A percentile compares a stretch with the other conserved stretches of the same genome.
Evolutionary conservation across 805 yeast genomes (phyloP).

Genomic region (Naumovozyma castellii): DNA sequence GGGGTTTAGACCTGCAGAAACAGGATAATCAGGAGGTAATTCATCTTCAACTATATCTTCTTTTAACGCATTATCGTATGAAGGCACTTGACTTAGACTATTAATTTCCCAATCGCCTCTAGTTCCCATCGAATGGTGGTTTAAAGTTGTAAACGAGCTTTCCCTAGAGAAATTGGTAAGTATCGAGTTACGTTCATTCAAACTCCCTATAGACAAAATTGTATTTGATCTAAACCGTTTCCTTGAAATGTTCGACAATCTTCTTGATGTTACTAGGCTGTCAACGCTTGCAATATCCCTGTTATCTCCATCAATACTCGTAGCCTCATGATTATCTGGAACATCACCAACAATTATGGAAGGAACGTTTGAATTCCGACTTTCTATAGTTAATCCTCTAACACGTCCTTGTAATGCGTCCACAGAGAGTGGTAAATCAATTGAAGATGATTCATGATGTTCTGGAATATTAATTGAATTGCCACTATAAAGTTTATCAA

Average conservation of each 20-base stretch:
- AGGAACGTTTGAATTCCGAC: background rate
- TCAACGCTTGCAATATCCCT: background rate
- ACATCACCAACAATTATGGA: background rate
- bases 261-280: background rate
- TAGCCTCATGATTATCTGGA: background rate
- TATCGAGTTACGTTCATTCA: background rate
- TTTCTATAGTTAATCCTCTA: background rate
- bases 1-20: background rate
- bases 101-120: background rate
- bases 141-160: background rate
- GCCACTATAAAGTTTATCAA: constrained; percentile 69
- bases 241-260: background rate
- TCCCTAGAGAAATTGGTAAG: background rate
- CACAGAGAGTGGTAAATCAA: background rate
- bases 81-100: constrained; percentile 61
- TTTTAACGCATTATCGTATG: constrained; percentile 69
- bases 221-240: background rate
- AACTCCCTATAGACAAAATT: background rate
- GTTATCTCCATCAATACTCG: background rate
- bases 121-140: background rate
- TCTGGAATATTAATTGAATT: background rate
- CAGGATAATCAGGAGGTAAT: constrained; percentile 57
- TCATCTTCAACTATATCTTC: constrained; percentile 40
- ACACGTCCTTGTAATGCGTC: background rate
- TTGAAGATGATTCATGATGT: background rate